Evolutionary conservation across 176 grass and related monocot species (phyloP), one percentile per base, ranked within the genome.

Genomic region (Oryza meyeriana): DNA sequence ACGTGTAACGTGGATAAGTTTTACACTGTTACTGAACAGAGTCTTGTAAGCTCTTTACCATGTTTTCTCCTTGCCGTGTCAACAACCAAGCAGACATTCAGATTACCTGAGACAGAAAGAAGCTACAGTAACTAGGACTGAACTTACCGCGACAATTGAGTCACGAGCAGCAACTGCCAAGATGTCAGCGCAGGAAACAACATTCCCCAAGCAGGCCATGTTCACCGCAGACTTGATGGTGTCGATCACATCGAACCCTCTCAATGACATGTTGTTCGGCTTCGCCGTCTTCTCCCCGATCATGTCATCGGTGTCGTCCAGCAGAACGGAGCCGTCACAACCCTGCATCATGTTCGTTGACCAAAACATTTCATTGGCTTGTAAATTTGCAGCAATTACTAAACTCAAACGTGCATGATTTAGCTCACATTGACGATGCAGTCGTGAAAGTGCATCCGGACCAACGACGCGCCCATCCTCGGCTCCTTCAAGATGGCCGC

Each of bases 391-490:
- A n/a, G 20, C 52, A 57, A 57, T 24, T n/a, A n/a, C 52, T 8
- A 20, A 20, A 1, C 0, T 36, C 58, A 36, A 8, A 27, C 8
- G 3, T 72, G 35, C 0, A 58, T 10, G 63, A 30, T 27, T 24
- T 2, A 61, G 57, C 78, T 65, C 74, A 94, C 94, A 10, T 94
- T 94, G 79, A 90, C 91, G 66, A 94, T 82, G 89, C 94, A 97
- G 73, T 97, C 94, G 34, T 97, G 91, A 81, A 97, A 97, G 75
- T 97, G 94, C 61, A 97, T 27, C 25, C 94, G 89, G 57, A 97
- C 78, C 40, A 94, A 85, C 29, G 91, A 88, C 5, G 79, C 89
- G 10, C 94, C 91, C 87, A 97, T 94, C 78, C 94, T 65, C 4
- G 91, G 77, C 61, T 97, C 87, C 26, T 59, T 28, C n/a, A 86